Conservation (phyloP, 306 rosid species). For the Quercus cerris region DNA sequence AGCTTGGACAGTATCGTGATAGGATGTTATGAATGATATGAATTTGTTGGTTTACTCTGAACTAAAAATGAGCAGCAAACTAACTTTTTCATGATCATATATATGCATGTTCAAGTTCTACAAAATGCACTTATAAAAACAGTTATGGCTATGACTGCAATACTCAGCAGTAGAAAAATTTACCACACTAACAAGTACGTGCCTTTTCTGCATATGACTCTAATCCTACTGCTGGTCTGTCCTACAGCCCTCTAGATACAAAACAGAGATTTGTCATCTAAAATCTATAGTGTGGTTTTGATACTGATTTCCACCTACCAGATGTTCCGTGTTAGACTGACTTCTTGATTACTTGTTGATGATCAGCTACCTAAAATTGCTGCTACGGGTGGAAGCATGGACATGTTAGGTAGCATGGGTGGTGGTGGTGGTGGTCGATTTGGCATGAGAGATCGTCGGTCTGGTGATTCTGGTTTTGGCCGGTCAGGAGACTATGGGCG, state of each 20-base stretch:
- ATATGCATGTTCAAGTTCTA: too few relatives aligned
- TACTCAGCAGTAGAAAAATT: background rate
- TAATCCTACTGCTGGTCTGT: background rate
- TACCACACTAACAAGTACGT: background rate
- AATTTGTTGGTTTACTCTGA: background rate
- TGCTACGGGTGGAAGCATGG: conserved; percentile 47
- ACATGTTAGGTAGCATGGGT: conserved; percentile 47
- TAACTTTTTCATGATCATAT: too few relatives aligned
- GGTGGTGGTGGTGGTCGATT: conserved; percentile 50
- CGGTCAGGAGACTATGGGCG: conserved; percentile 37
- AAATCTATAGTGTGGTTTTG: background rate
- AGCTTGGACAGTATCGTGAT: background rate
- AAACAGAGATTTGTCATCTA: background rate
- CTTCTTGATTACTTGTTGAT: conserved; percentile 26
- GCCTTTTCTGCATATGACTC: background rate
- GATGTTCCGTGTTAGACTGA: conserved; percentile 7
- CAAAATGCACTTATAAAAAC: too few relatives aligned
- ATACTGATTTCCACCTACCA: background rate
- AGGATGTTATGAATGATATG: background rate
- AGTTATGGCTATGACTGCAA: too few relatives aligned
- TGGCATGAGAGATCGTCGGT: conserved; percentile 43
- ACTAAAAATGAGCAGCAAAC: background rate
- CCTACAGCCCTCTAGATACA: background rate
- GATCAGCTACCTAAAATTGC: conserved; percentile 75
- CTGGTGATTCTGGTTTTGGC: conserved; percentile 36